Percentiles rank a stretch among this genome's conserved stretches.
Conservation (phyloP, 2,329 filamentous ascomycete species). For the Pestalotiopsis sp. region DNA sequence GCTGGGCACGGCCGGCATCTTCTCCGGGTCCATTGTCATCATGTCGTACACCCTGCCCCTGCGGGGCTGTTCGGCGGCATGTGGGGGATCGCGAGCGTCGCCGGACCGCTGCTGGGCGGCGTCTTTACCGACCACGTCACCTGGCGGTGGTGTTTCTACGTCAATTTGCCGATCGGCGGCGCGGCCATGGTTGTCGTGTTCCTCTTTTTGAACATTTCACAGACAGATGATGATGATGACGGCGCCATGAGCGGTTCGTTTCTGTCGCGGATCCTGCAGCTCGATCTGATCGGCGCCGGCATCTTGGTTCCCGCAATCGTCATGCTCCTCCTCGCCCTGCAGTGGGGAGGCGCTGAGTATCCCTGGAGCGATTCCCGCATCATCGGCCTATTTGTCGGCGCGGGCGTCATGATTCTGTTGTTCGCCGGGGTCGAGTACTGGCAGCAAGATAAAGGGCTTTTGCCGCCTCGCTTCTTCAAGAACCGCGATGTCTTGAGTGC, state of each 20-base stretch:
- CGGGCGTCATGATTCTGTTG: constrained; percentile 44
- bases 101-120: constrained; percentile 20
- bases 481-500: constrained; percentile 44
- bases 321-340: constrained; percentile 56
- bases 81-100: constrained; percentile 20
- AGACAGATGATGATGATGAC: constrained; percentile 31
- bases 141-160: constrained; percentile 25
- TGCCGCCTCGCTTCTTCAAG: constrained; percentile 52
- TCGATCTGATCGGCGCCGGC: constrained; percentile 53
- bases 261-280: constrained; percentile 40
- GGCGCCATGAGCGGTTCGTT: constrained; percentile 29
- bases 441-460: constrained; percentile 49
- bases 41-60: constrained; percentile 21
- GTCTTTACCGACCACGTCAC: constrained; percentile 20
- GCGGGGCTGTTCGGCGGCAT: constrained; percentile 14
- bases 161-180: constrained; percentile 45
- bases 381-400: constrained; percentile 54
- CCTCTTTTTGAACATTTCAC: constrained; percentile 46
- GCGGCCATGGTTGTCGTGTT: constrained; percentile 51
- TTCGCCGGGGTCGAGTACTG: constrained; percentile 51
- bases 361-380: constrained; percentile 52
- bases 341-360: constrained; percentile 58
- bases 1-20: constrained; percentile 30
- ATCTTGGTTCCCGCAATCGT: constrained; percentile 55
- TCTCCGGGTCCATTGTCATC: constrained; percentile 30